Evolutionary conservation across 352 stramenopile genomes (phyloP), one percentile per base, ranked within the genome.

Genomic region (Peronospora farinosa): DNA sequence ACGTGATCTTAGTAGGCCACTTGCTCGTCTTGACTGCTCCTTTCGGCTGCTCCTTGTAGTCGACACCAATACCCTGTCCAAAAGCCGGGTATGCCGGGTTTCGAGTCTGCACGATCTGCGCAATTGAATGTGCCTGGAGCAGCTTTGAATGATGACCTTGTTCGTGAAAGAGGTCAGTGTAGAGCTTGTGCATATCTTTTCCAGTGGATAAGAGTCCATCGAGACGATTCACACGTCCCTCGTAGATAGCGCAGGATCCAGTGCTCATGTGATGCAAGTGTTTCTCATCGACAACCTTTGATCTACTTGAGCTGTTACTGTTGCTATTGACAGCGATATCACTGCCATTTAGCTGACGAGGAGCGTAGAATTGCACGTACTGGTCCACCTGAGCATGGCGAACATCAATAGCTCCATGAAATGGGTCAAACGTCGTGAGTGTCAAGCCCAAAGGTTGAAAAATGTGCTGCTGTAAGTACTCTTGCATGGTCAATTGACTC

Each of bases 121-220:
- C 58, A 28, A 86, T 69, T 27, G 75, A 84, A 9, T 38, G 53
- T 2, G 42, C 33, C 7, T 51, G 62, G 11, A 86, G 59, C 8
- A 86, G 54, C 31, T 73, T 80, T 1, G 72, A 86, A 0, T 65
- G 28, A 8, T 31, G 40, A 0, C 72, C 75, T 12, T 54, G 63
- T 6, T 62, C 48, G 25, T 74, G 55, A 19, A 86, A 84, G 3
- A 86, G 58, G 38, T 86, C 75, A n/a, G 64, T 57, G 51, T 81
- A 86, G 41, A 78, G 60, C 31, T 61, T 65, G 42, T 84, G 70
- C 70, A 84, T 84, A 39, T 84, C 75, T 12, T 78, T 70, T 7
- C 53, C 51, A 1, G 70, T 83, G 13, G 70, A 81, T 23, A 70
- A 58, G 2, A 86, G 35, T 0, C 75, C 75, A 8, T 72, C 54